Base-by-base conservation (phyloP, 768 basidiomycete genomes). In the Hericium erinaceus region DNA sequence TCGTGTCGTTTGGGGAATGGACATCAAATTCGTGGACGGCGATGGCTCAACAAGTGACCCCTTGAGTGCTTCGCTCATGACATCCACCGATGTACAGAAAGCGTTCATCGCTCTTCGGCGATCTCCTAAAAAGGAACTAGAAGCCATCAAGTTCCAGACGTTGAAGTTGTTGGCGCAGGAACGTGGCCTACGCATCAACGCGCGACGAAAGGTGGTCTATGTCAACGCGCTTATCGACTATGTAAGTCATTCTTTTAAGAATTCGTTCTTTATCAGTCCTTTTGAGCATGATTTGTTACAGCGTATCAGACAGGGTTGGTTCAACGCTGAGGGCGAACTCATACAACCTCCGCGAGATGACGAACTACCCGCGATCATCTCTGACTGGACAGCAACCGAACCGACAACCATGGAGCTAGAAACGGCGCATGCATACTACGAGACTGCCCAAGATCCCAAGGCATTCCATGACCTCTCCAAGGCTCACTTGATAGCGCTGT, bases 1-100 rank as follows among this genome's bases (percentile, higher is more conserved):
- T 24, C 50, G 50, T 13, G 51, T 33, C 26, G 54, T 66, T 10
- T 59, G 57, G 48, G 52, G 50, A 9, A 51, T 51, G 50, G 50
- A 51, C n/a, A 13, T 51, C 50, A 33, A 12, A n/a, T 24, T 51
- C 20, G 24, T 5, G 7, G 50, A 51, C 24, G 50, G 50, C 15
- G 50, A 51, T n/a, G 50, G 50, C n/a, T 24, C 50, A 6, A 51
- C 50, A 24, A 22, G 15, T 33, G 50, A 51, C n/a, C 50, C 50
- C 6, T 6, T 51, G 4, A 26, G 15, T 33, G 15, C 48, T 9
- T 8, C 15, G n/a, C 50, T 33, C 26, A 28, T 39, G 39, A 9
- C 10, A 9, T 12, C 12, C 5, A 10, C 9, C 20, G 26, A 22
- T n/a, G 24, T 51, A 10, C 10, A 24, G 24, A 13, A 22, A 51